Base-by-base conservation (phyloP, 2,329 filamentous ascomycete genomes). In the Venturiaceae sp. region DNA sequence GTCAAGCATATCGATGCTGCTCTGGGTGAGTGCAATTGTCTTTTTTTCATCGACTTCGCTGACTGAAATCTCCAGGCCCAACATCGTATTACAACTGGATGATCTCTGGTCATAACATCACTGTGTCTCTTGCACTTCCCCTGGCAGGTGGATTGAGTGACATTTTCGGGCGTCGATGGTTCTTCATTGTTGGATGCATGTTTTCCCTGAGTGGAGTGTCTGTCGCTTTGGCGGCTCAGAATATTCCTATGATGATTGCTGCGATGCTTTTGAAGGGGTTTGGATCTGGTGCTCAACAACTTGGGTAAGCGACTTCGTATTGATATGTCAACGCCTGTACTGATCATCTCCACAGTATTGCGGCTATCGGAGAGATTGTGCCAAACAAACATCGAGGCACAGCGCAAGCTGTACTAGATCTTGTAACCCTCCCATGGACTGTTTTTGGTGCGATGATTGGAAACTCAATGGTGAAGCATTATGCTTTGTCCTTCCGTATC, bases 41-140 rank as follows among this genome's bases (percentile, higher is more conserved):
- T 3, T 30, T 19, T 11, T 13, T 5, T 13, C 14, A 34, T 2
- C 9, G 6, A 16, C 3, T 9, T 34, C 14, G n/a, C 21, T 44
- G 33, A 56, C 21, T n/a, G n/a, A 3, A 14, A 5, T 14, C 14
- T 11, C 2, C 34, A 61, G 60, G 60, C 23, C 60, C 60, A 14
- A 60, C 47, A 21, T 34, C 54, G 26, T 60, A 60, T 37, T 62
- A 62, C 55, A 62, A 60, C 30, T 62, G 60, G 60, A 58, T 62
- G 3, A 16, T 60, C 5, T 26, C 50, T 21, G 52, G 53, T 14
- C 19, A 58, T 33, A 58, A 26, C 3, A 58, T 62, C 30, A 21
- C 46, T 5, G 26, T 37, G 19, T 32, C 60, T 1, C 33, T 62
- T n/a, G 9, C 39, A 9, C 30, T 61, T 4, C 57, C 59, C n/a